Evolutionary conservation across 2,329 filamentous ascomycete species (phyloP), one percentile per base, ranked within the genome.

Genomic region (Plenodomus biglobosus): DNA sequence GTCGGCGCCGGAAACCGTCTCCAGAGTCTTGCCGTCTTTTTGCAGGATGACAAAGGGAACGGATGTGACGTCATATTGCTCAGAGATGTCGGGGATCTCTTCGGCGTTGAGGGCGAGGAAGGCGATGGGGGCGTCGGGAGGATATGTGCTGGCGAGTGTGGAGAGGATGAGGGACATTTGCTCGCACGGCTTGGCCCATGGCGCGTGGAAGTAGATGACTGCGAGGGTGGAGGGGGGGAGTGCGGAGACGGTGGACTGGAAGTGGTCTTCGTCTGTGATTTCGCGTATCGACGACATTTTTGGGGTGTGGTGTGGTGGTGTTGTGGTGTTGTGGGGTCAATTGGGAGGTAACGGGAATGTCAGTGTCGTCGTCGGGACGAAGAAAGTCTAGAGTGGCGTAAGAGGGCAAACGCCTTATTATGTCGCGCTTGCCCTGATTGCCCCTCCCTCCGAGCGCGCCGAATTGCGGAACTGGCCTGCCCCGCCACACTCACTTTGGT

Each of bases 71-170:
- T 96, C 87, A 80, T 96, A 97, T 35, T 83, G 79, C 76, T 99
- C 94, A 62, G 88, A 92, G 62, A 97, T 83, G 53, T 97, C 92
- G 62, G 88, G 88, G 37, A 97, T 81, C 59, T 96, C 92, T 77
- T 99, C 94, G 52, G 94, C 94, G 73, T 99, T 92, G 75, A 99
- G 82, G 53, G 87, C 87, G 52, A 95, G 82, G 85, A 96, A 99
- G 60, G 85, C 84, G 59, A 92, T 87, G 36, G 87, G 85, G 56
- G 80, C 76, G 57, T 82, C 79, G 64, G 82, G 79, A 53, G 90
- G 84, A 75, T 95, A 96, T 71, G 92, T 90, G 66, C 85, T 84
- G 57, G 92, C 92, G 58, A 99, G 88, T 18, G 90, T 87, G 67
- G 83, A 80, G 57, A 99, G 84, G 61, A 97, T 88, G 42, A 85